Evolutionary conservation across 2,329 filamentous ascomycete genomes (phyloP).

Genomic region (Mycosphaerelloides madeirae): DNA sequence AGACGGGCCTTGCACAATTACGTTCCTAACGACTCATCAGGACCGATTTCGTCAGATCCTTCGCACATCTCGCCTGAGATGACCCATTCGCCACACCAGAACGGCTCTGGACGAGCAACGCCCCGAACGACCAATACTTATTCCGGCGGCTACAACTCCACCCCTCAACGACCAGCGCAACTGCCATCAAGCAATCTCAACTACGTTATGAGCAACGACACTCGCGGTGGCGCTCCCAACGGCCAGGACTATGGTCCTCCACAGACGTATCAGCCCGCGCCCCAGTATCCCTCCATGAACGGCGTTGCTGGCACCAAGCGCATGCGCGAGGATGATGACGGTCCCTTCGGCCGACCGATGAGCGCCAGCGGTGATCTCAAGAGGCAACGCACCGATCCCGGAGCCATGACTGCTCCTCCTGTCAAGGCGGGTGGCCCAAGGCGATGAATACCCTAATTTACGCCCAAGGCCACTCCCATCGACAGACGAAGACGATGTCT

Average conservation of each 20-base stretch:
- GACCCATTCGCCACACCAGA: constrained; percentile 76
- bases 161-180: constrained; percentile 64
- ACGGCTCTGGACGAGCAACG: constrained; percentile 76
- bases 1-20: constrained; percentile 75
- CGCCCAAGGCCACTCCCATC: constrained; percentile 12
- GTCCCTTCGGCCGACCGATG: constrained; percentile 61
- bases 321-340: constrained; percentile 58
- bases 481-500: constrained; percentile 8
- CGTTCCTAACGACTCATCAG: constrained; percentile 59
- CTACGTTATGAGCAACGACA: constrained; percentile 75
- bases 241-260: constrained; percentile 57
- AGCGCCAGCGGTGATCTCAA: constrained; percentile 63
- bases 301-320: constrained; percentile 57
- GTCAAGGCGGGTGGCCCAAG: constrained; percentile 29
- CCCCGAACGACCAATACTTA: constrained; percentile 76
- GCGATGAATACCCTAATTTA: constrained; percentile 20
- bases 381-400: constrained; percentile 64
- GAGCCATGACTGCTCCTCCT: constrained; percentile 22
- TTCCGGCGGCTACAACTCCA: constrained; percentile 61
- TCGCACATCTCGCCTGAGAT: constrained; percentile 76
- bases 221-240: constrained; percentile 51
- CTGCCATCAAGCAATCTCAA: constrained; percentile 76
- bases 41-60: constrained; percentile 63
- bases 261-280: constrained; percentile 56
- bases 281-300: constrained; percentile 58